Percentiles rank a stretch among this genome's conserved stretches.
Conservation (phyloP, 2,329 filamentous ascomycete genomes). For the Didymella sp. region DNA sequence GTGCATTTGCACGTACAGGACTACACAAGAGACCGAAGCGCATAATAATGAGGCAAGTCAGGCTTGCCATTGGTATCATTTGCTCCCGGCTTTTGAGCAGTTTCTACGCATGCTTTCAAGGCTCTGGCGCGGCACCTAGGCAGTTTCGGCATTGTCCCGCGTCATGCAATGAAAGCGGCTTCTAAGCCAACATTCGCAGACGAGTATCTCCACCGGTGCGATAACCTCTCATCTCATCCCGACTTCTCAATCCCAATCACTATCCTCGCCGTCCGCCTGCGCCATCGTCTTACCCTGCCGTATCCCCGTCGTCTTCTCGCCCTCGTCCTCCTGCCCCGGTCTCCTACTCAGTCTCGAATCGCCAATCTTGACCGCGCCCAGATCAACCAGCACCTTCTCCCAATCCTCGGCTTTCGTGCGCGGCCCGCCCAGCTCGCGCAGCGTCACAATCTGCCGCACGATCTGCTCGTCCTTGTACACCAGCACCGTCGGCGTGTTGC, state of each 20-base stretch:
- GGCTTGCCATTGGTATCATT: too few species aligned
- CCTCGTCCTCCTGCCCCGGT: conserved; percentile 62
- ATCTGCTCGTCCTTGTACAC: conserved; percentile 95
- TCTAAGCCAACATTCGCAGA: too few species aligned
- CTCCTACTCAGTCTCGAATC: conserved; percentile 75
- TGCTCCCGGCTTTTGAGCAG: too few species aligned
- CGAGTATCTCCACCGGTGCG: too few species aligned
- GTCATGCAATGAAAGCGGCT: too few species aligned
- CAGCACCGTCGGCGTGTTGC: conserved; percentile 91
- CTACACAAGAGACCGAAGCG: too few species aligned
- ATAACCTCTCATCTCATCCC: neutral
- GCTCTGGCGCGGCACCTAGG: too few species aligned
- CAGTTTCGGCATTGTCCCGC: too few species aligned
- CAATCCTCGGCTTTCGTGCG: conserved; percentile 62
- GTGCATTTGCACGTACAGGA: too few species aligned
- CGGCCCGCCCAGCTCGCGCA: conserved; percentile 75
- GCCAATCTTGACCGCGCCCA: conserved; percentile 78
- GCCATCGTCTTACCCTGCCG: conserved; percentile 46
- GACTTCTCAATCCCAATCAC: conserved; percentile 59
- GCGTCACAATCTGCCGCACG: conserved; percentile 86
- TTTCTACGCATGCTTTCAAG: too few species aligned
- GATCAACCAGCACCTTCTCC: conserved; percentile 79
- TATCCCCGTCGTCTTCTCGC: conserved; percentile 62
- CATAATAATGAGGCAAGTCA: too few species aligned
- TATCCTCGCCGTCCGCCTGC: conserved; percentile 64